Percentiles rank a stretch among this genome's conserved stretches.
Conservation (phyloP, 2,329 filamentous ascomycete species). For the Monilinia fructigena region DNA sequence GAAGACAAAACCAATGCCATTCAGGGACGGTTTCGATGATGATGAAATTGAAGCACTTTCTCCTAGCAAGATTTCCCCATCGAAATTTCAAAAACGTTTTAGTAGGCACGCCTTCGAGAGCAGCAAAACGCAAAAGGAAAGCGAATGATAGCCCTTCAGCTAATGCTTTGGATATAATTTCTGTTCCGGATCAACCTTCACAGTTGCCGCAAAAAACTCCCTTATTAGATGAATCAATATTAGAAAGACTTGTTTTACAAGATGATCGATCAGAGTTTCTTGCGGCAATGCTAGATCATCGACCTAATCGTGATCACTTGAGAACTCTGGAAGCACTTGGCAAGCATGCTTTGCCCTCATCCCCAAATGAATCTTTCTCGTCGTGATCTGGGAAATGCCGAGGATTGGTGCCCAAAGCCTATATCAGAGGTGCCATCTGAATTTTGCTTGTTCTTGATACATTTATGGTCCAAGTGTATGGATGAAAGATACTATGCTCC, state of each 20-base stretch:
- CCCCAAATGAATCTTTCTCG: constrained; percentile 60
- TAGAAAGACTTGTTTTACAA: constrained; percentile 42
- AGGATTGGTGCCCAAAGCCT: constrained; percentile 52
- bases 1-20: constrained; percentile 52
- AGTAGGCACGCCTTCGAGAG: constrained; percentile 58
- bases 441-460: constrained; percentile 62
- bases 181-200: constrained; percentile 28
- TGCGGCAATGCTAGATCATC: constrained; percentile 40
- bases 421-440: constrained; percentile 55
- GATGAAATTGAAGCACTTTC: constrained; percentile 51
- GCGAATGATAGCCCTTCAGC: constrained; percentile 62
- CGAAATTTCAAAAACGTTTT: constrained; percentile 43
- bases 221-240: constrained; percentile 39
- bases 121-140: constrained; percentile 65
- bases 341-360: constrained; percentile 63
- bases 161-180: constrained; percentile 48
- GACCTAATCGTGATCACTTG: constrained; percentile 48
- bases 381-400: constrained; percentile 70
- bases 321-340: constrained; percentile 68
- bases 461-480: constrained; percentile 67
- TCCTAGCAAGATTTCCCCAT: constrained; percentile 50
- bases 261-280: constrained; percentile 45
- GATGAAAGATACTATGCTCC: constrained; percentile 61
- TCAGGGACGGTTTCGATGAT: constrained; percentile 73
- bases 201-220: constrained; percentile 19